Conservation (phyloP, 2,329 filamentous ascomycete species). For the Aspergillus glaucus region DNA sequence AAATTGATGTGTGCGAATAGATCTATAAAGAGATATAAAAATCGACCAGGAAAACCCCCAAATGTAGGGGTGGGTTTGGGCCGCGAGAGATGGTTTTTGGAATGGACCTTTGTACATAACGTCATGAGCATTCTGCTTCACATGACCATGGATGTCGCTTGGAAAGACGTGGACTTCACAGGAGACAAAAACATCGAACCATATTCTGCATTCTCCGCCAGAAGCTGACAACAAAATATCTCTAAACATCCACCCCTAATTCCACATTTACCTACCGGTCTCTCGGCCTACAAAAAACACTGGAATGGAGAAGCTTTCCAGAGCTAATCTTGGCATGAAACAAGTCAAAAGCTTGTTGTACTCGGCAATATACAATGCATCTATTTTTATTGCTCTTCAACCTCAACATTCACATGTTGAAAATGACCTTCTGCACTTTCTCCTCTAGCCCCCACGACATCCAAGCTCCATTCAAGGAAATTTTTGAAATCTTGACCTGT, state of each 20-base stretch:
- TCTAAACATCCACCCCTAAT: background rate
- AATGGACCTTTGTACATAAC: background rate
- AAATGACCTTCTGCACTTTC: conserved; percentile 20
- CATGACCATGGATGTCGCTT: background rate
- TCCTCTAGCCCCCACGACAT: conserved; percentile 17
- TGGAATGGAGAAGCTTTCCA: background rate
- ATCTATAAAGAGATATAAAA: too few relatives aligned
- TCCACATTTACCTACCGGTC: background rate
- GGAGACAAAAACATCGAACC: too few relatives aligned
- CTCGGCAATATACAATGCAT: background rate
- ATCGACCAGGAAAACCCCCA: too few relatives aligned
- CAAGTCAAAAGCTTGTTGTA: background rate
- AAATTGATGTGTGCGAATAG: too few relatives aligned
- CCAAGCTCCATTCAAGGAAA: conserved; percentile 24
- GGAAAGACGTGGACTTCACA: too few relatives aligned
- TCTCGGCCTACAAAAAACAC: background rate
- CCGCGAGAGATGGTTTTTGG: too few relatives aligned
- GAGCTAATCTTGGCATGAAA: background rate
- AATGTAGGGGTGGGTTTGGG: too few relatives aligned
- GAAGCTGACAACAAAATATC: background rate
- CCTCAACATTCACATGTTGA: conserved; percentile 14
- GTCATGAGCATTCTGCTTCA: background rate
- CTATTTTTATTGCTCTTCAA: background rate
- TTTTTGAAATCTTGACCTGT: conserved; percentile 13
- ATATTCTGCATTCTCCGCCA: background rate